Evolutionary conservation across 176 grass and related monocot genomes (phyloP), one percentile per base, ranked within the genome.

Genomic region (Musa schizocarpa): DNA sequence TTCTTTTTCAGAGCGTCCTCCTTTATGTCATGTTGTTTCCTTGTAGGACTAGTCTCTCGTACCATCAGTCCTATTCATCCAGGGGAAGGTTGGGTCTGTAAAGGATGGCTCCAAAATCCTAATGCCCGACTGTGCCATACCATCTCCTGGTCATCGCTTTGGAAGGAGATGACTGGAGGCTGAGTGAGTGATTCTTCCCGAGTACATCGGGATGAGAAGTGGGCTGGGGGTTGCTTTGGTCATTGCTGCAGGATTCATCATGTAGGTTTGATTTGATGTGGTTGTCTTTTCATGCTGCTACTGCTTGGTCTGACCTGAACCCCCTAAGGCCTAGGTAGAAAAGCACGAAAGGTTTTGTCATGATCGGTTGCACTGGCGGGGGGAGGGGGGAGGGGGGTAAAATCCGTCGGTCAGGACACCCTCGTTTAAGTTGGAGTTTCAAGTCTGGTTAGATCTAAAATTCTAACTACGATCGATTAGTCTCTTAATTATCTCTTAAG

Each of bases 181-280:
- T 69, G 27, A 26, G 4, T 13, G 13, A 26, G 4, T 13, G 13
- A 66, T 66, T 22, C 24, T 13, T 29, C 13, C 13, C 0, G 13
- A 29, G 3, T 1, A 27, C 12, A 43, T 0, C 11, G 10, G 62
- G 62, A 65, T 13, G 53, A 20, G 17, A 20, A n/a, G 58, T n/a
- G 2, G 11, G 25, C 27, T 43, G 19, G 43, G 24, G 25, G 43
- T 19, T 70, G 1, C 2, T 70, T 70, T 50, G 16, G 43, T 70
- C 68, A 70, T 70, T 51, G 13, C 34, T 2, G 1, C 13, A 53
- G 58, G 13, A 11, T 22, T 81, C 54, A 81, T 79, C 77, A 84
- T 84, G 9, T 50, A 24, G 52, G 23, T 21, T 84, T 58, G 69
- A 84, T 78, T 83, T 84, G 22, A 67, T 74, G 13, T 2, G 48